Conservation (phyloP, 495 filamentous ascomycete species). For the Filosporella fistucella region DNA sequence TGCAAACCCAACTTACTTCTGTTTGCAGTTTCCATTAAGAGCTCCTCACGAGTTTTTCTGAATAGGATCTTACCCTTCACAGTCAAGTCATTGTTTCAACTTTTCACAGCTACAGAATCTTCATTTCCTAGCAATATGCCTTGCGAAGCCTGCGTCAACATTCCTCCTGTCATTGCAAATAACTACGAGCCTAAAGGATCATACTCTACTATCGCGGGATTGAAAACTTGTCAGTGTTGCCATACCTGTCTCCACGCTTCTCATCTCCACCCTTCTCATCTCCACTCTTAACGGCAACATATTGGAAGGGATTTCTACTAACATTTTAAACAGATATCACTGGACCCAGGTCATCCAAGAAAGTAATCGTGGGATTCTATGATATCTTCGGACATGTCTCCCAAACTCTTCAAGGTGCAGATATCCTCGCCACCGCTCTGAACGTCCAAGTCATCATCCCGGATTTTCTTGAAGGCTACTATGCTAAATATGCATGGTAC, state of each 20-base stretch:
- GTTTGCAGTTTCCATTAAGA: too few species aligned
- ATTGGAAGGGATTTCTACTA: too few species aligned
- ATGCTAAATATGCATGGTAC: constrained; percentile 10
- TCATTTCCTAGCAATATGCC: too few species aligned
- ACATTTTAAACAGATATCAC: constrained; percentile 46
- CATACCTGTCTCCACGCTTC: background rate
- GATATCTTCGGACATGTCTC: constrained; percentile 49
- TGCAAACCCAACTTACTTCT: too few species aligned
- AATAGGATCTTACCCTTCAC: too few species aligned
- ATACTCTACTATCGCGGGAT: constrained; percentile 22
- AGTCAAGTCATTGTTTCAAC: too few species aligned
- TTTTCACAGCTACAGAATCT: too few species aligned
- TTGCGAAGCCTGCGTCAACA: constrained; percentile 42
- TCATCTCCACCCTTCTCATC: background rate
- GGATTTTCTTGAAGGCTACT: constrained; percentile 40
- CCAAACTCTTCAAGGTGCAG: constrained; percentile 53
- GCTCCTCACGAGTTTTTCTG: too few species aligned
- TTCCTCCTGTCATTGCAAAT: constrained; percentile 40
- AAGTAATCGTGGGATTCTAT: constrained; percentile 44
- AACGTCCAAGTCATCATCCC: constrained; percentile 38
- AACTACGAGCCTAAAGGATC: constrained; percentile 43
- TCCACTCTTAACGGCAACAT: too few species aligned
- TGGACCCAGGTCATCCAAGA: constrained; percentile 29
- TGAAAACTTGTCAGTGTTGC: constrained; percentile 42
- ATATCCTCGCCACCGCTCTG: constrained; percentile 37